Conservation (phyloP, 768 basidiomycete genomes). For the Austroboletus eburneus region DNA sequence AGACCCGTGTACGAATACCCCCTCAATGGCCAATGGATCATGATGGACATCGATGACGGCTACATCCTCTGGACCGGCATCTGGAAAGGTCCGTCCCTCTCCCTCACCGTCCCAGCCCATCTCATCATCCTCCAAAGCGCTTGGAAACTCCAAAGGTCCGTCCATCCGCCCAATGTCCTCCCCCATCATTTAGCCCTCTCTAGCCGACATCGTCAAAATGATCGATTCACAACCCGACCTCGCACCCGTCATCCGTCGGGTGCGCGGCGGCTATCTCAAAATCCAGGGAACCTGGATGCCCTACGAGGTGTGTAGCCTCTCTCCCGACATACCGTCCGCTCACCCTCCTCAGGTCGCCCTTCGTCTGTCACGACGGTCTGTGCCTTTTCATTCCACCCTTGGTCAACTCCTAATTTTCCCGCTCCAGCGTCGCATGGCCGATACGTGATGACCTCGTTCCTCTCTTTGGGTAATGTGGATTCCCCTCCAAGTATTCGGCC, state of each 20-base stretch:
- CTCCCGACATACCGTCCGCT: conserved; percentile 11
- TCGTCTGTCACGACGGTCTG: conserved; percentile 72
- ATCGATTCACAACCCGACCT: conserved; percentile 89
- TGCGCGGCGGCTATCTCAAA: conserved; percentile 85
- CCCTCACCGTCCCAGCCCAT: neutral
- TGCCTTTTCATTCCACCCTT: conserved; percentile 17
- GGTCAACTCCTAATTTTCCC: conserved; percentile 10
- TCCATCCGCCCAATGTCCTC: conserved; percentile 7
- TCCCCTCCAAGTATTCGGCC: neutral
- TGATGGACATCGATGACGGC: conserved; percentile 94
- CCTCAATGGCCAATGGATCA: conserved; percentile 87
- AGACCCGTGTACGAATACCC: conserved; percentile 89
- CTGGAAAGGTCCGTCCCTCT: conserved; percentile 69
- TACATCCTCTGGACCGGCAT: conserved; percentile 92
- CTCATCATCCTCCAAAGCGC: conserved; percentile 43
- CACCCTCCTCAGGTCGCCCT: conserved; percentile 60
- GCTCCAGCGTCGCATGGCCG: conserved; percentile 74
- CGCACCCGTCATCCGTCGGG: conserved; percentile 74
- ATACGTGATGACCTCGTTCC: conserved; percentile 84
- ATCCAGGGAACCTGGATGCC: conserved; percentile 96
- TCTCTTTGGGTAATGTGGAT: conserved; percentile 68
- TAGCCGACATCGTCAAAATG: conserved; percentile 92
- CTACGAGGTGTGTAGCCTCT: conserved; percentile 59
- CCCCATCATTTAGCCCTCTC: conserved; percentile 17
- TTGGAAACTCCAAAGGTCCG: conserved; percentile 85